A percentile compares a stretch with the other conserved stretches of the same genome.
Evolutionary conservation across 306 rosid species (phyloP).

Genomic region (Crotalaria pallida): DNA sequence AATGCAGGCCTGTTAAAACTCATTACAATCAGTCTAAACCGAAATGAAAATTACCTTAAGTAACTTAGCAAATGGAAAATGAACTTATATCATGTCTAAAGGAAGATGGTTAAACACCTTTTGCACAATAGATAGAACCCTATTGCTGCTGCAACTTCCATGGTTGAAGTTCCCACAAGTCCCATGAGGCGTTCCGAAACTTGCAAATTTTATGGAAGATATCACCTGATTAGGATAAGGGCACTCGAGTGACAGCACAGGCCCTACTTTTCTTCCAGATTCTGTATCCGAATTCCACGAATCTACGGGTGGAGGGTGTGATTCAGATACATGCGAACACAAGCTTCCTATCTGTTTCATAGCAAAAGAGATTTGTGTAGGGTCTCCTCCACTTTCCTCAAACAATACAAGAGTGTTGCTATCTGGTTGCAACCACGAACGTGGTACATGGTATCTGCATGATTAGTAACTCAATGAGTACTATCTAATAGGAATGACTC

Average conservation of each 20-base stretch:
- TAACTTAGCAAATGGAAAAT: background rate
- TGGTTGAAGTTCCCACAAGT: constrained; percentile 62
- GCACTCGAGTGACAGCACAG: constrained; percentile 64
- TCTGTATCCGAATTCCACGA: constrained; percentile 53
- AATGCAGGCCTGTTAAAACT: constrained; percentile 49
- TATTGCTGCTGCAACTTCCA: constrained; percentile 61
- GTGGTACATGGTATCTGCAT: constrained; percentile 79
- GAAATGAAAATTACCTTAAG: background rate
- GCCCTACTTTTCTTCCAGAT: constrained; percentile 32
- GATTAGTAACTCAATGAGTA: constrained; percentile 13
- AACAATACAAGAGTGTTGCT: constrained; percentile 71
- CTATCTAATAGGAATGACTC: background rate
- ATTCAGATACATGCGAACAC: constrained; percentile 73
- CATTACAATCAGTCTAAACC: constrained; percentile 6
- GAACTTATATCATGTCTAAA: background rate
- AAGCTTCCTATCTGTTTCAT: constrained; percentile 54
- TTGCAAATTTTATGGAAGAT: constrained; percentile 68
- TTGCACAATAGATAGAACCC: constrained; percentile 55
- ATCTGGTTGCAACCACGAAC: constrained; percentile 61
- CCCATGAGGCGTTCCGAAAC: constrained; percentile 80
- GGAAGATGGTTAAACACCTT: constrained; percentile 41
- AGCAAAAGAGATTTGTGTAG: constrained; percentile 55
- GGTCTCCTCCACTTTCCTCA: constrained; percentile 87
- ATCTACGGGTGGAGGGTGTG: constrained; percentile 77
- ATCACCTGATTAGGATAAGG: constrained; percentile 63